Conservation (phyloP, 306 rosid species). For the Oxytropis ochrocephala region DNA sequence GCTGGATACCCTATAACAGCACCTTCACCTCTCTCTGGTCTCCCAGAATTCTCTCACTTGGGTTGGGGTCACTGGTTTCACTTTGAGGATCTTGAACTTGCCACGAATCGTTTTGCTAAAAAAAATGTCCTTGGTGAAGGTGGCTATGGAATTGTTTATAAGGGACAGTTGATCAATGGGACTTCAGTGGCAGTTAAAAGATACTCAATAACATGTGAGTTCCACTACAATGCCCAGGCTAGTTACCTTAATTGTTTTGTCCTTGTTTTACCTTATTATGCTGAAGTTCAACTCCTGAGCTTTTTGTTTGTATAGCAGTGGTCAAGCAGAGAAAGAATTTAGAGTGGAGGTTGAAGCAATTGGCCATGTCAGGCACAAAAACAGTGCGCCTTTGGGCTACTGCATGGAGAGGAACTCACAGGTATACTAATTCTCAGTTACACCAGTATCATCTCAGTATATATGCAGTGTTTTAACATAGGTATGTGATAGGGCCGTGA, state of each 20-base stretch:
- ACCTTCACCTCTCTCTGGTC: slow-evolving; percentile 76
- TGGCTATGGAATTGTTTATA: slow-evolving; percentile 91
- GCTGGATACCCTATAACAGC: slow-evolving; percentile 64
- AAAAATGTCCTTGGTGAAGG: slow-evolving; percentile 89
- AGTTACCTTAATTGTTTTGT: slow-evolving; percentile 8
- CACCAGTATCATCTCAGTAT: background rate
- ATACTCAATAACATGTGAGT: slow-evolving; percentile 91
- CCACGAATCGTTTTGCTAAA: slow-evolving; percentile 71
- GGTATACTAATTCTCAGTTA: slow-evolving; percentile 38
- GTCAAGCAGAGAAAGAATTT: slow-evolving; percentile 95
- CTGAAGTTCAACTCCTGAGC: slow-evolving; percentile 9
- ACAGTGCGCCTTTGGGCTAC: slow-evolving; percentile 92
- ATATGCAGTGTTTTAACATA: background rate
- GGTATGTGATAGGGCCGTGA: no score
- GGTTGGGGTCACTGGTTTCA: slow-evolving; percentile 99
- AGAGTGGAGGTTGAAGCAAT: slow-evolving; percentile 95
- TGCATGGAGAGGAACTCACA: slow-evolving; percentile 87
- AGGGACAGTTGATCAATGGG: slow-evolving; percentile 78
- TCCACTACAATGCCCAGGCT: slow-evolving; percentile 5
- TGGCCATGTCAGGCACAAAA: slow-evolving; percentile 95
- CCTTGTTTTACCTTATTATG: background rate
- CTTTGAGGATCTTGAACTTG: slow-evolving; percentile 86
- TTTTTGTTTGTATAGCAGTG: slow-evolving; percentile 35
- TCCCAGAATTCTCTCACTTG: slow-evolving; percentile 87
- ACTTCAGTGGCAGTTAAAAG: slow-evolving; percentile 90